These are phyloP conservation scores for Sisymbrium altissimum DNA, from an alignment of 345 rosid genomes.

Conservation along the genomic window DNA sequence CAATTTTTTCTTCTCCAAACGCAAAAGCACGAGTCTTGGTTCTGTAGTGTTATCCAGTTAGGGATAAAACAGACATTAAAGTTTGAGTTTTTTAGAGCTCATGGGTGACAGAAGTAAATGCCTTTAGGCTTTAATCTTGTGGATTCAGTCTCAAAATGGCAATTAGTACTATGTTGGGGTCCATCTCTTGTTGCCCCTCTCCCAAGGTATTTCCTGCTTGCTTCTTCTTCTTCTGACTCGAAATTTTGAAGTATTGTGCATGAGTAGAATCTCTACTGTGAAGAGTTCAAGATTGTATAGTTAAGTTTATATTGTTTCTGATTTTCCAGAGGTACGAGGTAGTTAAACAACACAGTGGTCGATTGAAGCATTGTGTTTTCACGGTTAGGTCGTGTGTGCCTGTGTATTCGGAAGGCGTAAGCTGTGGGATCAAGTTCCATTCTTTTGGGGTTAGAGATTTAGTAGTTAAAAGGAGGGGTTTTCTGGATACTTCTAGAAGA, in stretches of 20 bases:
- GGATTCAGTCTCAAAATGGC: conserved; percentile 29
- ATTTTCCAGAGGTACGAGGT: conserved; percentile 63
- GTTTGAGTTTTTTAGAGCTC: conserved; percentile 20
- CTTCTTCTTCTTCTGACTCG: conserved; percentile 5
- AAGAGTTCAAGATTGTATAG: background rate
- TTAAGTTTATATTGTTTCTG: background rate
- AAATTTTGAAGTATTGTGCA: background rate
- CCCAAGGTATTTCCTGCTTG: conserved; percentile 44
- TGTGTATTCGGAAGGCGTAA: conserved; percentile 25
- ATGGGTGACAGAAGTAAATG: conserved; percentile 32
- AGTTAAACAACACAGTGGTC: conserved; percentile 34
- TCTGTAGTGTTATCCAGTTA: conserved; percentile 12
- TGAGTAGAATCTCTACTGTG: background rate
- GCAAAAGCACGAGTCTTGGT: background rate
- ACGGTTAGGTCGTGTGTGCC: conserved; percentile 29
- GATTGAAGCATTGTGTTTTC: conserved; percentile 32
- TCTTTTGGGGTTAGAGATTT: conserved; percentile 33
- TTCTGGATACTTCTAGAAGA: conserved; percentile 37
- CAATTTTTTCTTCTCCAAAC: background rate
- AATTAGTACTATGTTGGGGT: conserved; percentile 51
- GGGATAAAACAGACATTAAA: background rate
- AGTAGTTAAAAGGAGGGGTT: conserved; percentile 30
- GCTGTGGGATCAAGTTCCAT: conserved; percentile 29
- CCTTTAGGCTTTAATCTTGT: conserved; percentile 24
- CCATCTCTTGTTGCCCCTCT: conserved; percentile 42